These are phyloP conservation scores for Paramecium octaurelia DNA, from an alignment of 73 alveolate genomes.

Conservation along the genomic window DNA sequence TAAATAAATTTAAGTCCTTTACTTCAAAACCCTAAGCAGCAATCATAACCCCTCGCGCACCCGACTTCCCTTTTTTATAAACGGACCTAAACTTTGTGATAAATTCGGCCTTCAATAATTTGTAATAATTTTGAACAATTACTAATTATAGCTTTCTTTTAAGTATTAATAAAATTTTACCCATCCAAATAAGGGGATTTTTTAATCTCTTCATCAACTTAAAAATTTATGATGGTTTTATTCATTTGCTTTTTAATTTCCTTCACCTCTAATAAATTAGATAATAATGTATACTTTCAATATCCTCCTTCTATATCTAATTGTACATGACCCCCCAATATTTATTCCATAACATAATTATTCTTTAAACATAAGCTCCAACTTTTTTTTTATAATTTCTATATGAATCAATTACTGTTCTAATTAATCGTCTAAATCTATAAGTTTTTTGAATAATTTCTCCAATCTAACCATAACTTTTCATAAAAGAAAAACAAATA, in stretches of 20 bases:
- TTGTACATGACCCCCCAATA: conserved; percentile 29
- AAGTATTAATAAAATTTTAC: neutral
- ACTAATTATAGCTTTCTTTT: neutral
- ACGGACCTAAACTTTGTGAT: neutral
- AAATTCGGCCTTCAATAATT: neutral
- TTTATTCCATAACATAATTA: conserved; percentile 24
- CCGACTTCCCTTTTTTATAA: neutral
- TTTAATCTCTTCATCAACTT: conserved; percentile 29
- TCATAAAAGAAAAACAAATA: neutral
- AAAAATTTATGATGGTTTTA: neutral
- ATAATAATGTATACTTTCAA: neutral
- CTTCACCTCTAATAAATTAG: conserved; percentile 26
- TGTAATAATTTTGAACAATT: neutral
- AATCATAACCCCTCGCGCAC: neutral
- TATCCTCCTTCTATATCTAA: conserved; percentile 19
- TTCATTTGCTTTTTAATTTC: conserved; percentile 32
- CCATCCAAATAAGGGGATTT: conserved; percentile 43
- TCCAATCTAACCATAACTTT: conserved; percentile 42
- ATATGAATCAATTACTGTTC: neutral
- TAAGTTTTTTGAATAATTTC: conserved; percentile 23
- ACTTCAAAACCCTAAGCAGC: conserved; percentile 7
- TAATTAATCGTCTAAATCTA: neutral
- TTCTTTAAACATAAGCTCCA: conserved; percentile 43
- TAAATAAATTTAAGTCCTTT: neutral
- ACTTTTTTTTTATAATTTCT: conserved; percentile 5